These are phyloP conservation scores for Macroventuria anomochaeta DNA, from an alignment of 2,329 filamentous ascomycete genomes.

Conservation along the genomic window DNA sequence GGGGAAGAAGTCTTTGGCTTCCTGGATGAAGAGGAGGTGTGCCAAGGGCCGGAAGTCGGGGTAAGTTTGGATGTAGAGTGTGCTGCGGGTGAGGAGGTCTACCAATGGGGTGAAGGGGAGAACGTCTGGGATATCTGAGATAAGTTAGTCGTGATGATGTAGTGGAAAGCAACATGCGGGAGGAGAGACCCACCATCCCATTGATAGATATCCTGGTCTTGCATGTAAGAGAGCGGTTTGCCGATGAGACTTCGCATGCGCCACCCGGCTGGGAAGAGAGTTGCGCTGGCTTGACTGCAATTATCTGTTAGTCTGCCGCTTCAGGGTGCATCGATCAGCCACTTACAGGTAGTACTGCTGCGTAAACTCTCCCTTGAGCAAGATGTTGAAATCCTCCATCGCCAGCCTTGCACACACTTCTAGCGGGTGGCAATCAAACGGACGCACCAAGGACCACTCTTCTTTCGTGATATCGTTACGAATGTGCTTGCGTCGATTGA, in stretches of 20 bases:
- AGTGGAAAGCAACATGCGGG: accelerated
- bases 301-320: neutral
- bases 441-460: slow-evolving; percentile 49
- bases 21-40: slow-evolving; percentile 55
- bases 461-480: slow-evolving; percentile 56
- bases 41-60: slow-evolving; percentile 46
- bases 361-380: slow-evolving; percentile 54
- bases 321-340: too few species aligned
- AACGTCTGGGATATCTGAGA: slow-evolving; percentile 26
- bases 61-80: slow-evolving; percentile 59
- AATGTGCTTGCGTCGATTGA: slow-evolving; percentile 25
- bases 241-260: slow-evolving; percentile 58
- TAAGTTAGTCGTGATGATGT: slow-evolving; percentile 27
- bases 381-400: slow-evolving; percentile 61
- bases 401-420: slow-evolving; percentile 58
- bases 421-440: slow-evolving; percentile 52
- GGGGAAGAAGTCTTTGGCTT: slow-evolving; percentile 46
- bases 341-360: slow-evolving; percentile 57
- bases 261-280: slow-evolving; percentile 62
- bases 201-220: slow-evolving; percentile 54
- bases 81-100: slow-evolving; percentile 56
- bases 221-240: slow-evolving; percentile 55
- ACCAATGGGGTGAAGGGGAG: slow-evolving; percentile 31
- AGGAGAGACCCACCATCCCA: slow-evolving; percentile 58
- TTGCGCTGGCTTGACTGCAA: slow-evolving; percentile 57